A percentile compares a stretch with the other conserved stretches of the same genome.
phyloP scores from a whole-genome alignment of 176 grass and related monocot species.

The Panicum miliaceum region DNA sequence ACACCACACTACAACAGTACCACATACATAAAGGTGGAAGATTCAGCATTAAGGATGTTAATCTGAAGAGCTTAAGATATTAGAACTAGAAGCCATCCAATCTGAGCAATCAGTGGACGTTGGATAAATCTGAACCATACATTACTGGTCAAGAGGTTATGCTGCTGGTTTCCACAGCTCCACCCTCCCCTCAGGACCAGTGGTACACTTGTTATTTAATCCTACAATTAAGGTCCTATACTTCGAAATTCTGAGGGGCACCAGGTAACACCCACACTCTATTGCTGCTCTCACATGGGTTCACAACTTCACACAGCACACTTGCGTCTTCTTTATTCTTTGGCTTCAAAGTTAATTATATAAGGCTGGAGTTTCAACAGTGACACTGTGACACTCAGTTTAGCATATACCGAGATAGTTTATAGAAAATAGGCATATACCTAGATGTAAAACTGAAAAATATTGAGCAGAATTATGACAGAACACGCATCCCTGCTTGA shows the following conservation, averaged over 20 bases:
- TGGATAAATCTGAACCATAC: conserved; percentile 20
- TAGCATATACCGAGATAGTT: not conserved
- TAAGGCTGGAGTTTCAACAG: not conserved
- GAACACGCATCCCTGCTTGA: not conserved
- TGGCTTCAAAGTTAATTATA: conserved; percentile 30
- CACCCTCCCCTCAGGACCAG: not conserved
- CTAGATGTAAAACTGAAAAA: not conserved
- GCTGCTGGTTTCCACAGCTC: not conserved
- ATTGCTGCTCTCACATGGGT: not conserved
- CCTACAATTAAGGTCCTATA: not conserved
- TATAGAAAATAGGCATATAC: not conserved
- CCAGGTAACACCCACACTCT: not conserved
- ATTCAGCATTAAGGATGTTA: not conserved
- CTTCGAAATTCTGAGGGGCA: conserved; percentile 14
- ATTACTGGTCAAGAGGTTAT: conserved; percentile 21
- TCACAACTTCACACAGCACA: not conserved
- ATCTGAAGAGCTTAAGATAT: not conserved
- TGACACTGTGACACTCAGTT: not conserved
- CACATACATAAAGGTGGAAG: not conserved
- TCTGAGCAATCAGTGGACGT: not conserved
- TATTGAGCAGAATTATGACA: not conserved
- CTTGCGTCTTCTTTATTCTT: not conserved
- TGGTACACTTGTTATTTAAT: conserved; percentile 21
- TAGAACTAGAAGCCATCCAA: not conserved
- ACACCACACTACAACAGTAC: not conserved